Evolutionary conservation across 192 early-diverging fungal genomes (phyloP).

Genomic region (Coemansia sp.): DNA sequence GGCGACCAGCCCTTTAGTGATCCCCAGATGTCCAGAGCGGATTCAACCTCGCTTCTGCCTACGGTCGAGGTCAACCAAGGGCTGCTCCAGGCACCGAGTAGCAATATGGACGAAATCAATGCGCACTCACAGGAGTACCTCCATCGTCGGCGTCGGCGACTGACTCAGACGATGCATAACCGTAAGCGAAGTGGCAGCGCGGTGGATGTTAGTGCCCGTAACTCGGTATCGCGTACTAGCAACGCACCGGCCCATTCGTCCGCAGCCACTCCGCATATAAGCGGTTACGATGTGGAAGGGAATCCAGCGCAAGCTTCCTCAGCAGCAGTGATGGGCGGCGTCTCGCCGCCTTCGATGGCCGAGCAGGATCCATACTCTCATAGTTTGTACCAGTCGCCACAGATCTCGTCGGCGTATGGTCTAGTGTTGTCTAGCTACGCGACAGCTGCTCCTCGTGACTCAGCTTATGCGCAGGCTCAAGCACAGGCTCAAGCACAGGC

Average conservation of each 20-base stretch:
- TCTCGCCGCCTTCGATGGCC: neutral
- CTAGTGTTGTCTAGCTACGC: constrained; percentile 11
- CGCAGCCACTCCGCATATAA: constrained; percentile 16
- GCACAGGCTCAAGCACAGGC: constrained; percentile 12
- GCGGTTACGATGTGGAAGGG: constrained; percentile 41
- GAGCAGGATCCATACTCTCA: constrained; percentile 9
- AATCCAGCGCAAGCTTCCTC: neutral
- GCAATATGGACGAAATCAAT: constrained; percentile 50
- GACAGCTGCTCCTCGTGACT: constrained; percentile 10
- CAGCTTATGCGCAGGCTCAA: constrained; percentile 8
- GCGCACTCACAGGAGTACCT: constrained; percentile 53
- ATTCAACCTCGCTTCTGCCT: constrained; percentile 38
- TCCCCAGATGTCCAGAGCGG: constrained; percentile 13
- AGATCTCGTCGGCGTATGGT: constrained; percentile 1
- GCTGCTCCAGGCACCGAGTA: constrained; percentile 3
- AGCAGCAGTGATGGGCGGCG: neutral
- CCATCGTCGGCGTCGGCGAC: constrained; percentile 43
- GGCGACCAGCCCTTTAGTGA: constrained; percentile 17
- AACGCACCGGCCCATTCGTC: constrained; percentile 26
- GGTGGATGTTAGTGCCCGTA: constrained; percentile 31
- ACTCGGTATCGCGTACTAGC: constrained; percentile 32
- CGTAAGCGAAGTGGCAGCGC: constrained; percentile 50
- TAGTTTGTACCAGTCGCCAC: constrained; percentile 5
- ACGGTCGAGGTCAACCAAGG: constrained; percentile 46
- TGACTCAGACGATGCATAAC: constrained; percentile 52